Percentiles rank a stretch among this genome's conserved stretches.
phyloP scores from a whole-genome alignment of 441 rosid species.

The Populus hybrid region DNA sequence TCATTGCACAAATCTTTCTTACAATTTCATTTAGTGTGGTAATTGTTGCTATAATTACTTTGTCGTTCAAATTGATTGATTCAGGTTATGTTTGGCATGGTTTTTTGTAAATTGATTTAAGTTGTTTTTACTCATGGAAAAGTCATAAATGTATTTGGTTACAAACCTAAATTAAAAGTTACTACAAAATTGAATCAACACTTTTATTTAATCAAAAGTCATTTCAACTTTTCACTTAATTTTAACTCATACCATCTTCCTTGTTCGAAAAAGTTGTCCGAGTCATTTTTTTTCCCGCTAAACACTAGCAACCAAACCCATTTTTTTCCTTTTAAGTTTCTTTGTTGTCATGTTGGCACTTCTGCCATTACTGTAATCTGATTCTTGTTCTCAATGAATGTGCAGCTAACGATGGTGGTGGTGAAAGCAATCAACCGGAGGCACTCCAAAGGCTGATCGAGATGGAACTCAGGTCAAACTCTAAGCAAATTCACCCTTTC shows the following conservation, averaged over 20 bases:
- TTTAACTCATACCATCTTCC: too few relatives aligned
- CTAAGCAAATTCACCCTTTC: constrained; percentile 53
- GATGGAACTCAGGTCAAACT: constrained; percentile 69
- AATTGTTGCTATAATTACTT: background rate
- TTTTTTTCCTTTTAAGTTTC: background rate
- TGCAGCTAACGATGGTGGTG: constrained; percentile 50
- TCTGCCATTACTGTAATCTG: background rate
- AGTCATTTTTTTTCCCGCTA: too few relatives aligned
- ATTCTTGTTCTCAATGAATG: constrained; percentile 6
- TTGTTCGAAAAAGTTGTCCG: too few relatives aligned
- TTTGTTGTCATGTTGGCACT: background rate
- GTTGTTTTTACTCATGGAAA: too few relatives aligned
- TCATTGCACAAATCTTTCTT: background rate
- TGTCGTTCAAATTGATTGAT: background rate
- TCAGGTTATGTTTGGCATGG: background rate
- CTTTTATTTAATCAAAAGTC: too few relatives aligned
- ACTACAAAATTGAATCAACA: too few relatives aligned
- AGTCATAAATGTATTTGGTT: too few relatives aligned
- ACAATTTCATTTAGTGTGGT: background rate
- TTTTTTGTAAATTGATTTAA: too few relatives aligned
- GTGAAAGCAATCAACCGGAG: constrained; percentile 57
- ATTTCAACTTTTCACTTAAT: too few relatives aligned
- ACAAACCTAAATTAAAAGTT: too few relatives aligned
- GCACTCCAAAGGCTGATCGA: constrained; percentile 76
- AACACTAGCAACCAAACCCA: too few relatives aligned